Percentiles rank a stretch among this genome's conserved stretches.
These are phyloP conservation scores for Ampelomyces quisqualis DNA, from an alignment of 2,329 filamentous ascomycete genomes.

Conservation along the genomic window DNA sequence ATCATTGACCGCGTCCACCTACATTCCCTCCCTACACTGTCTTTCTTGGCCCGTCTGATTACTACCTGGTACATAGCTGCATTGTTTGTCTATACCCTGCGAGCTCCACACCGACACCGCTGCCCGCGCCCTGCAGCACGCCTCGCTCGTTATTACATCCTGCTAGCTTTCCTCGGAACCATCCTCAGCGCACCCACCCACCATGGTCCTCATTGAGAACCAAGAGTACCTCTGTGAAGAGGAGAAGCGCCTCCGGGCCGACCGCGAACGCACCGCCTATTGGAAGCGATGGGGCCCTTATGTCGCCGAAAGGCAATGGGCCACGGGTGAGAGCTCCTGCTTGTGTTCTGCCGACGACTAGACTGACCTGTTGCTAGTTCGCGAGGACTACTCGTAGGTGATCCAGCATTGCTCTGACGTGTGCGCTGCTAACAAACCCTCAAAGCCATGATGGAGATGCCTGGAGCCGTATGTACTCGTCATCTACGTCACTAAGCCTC, in stretches of 20 bases:
- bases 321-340: constrained; percentile 65
- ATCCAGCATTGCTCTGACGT: constrained; percentile 8
- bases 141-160: constrained; percentile 9
- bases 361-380: constrained; percentile 57
- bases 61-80: constrained; percentile 15
- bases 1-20: background rate
- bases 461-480: constrained; percentile 76
- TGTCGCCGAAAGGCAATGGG: constrained; percentile 92
- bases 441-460: constrained; percentile 78
- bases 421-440: constrained; percentile 28
- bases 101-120: constrained; percentile 24
- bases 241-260: constrained; percentile 85
- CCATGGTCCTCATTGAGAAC: constrained; percentile 87
- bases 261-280: constrained; percentile 80
- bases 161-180: constrained; percentile 7
- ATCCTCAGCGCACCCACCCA: constrained; percentile 12
- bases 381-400: constrained; percentile 83
- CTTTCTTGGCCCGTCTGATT: constrained; percentile 17
- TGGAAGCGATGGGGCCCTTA: constrained; percentile 99
- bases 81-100: constrained; percentile 19
- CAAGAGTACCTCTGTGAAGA: constrained; percentile 86
- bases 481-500: constrained; percentile 1
- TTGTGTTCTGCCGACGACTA: constrained; percentile 1
- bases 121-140: constrained; percentile 19
- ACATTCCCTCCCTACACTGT: constrained; percentile 3